These are phyloP conservation scores for Omphalotus guepiniiformis DNA, from an alignment of 768 basidiomycete genomes.

Conservation along the genomic window DNA sequence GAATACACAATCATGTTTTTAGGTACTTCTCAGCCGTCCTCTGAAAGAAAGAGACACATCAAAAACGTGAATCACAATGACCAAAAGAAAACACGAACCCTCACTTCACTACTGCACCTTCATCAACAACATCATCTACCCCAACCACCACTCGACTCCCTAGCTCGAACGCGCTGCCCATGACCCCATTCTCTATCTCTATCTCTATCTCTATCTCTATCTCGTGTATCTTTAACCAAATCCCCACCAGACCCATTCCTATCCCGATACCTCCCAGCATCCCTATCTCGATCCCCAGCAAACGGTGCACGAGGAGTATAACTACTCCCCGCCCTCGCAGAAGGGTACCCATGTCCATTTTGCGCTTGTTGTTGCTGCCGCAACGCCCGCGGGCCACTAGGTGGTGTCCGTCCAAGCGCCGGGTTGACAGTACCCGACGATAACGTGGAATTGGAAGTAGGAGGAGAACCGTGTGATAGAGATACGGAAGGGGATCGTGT, in stretches of 20 bases:
- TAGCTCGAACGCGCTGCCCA: background rate
- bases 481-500: background rate
- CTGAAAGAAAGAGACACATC: background rate
- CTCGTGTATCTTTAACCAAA: background rate
- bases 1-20: no score
- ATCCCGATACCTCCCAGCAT: background rate
- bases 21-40: no score
- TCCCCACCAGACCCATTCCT: background rate
- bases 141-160: constrained; percentile 1
- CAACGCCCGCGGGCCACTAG: constrained; percentile 5
- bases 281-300: background rate
- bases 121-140: background rate
- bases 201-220: constrained; percentile 1
- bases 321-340: background rate
- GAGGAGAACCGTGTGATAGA: background rate
- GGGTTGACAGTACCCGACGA: background rate
- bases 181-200: constrained; percentile 1
- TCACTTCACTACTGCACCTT: background rate
- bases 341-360: background rate
- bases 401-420: constrained; percentile 4
- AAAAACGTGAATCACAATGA: background rate
- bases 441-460: background rate
- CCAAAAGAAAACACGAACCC: background rate
- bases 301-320: background rate
- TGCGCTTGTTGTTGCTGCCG: constrained; percentile 5